Evolutionary conservation across 768 basidiomycete genomes (phyloP).

Genomic region (Leucosporidium creatinivorum): DNA sequence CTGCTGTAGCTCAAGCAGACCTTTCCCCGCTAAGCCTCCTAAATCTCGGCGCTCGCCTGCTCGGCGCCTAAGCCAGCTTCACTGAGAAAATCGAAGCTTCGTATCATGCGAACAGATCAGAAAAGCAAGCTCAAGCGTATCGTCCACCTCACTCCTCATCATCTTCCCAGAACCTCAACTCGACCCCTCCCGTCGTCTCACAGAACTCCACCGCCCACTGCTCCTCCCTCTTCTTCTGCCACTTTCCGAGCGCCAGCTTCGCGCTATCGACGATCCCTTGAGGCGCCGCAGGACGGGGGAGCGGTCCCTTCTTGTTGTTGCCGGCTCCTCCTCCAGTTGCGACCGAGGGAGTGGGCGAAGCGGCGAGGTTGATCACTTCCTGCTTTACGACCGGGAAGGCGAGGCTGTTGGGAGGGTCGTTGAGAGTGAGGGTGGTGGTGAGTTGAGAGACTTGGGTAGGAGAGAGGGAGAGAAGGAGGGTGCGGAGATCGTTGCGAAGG

Average conservation of each 20-base stretch:
- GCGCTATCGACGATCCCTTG: slow-evolving; percentile 3
- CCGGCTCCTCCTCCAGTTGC: background rate
- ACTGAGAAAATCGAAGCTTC: too few species aligned
- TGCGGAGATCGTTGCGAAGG: background rate
- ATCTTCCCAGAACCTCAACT: background rate
- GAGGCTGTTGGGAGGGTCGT: background rate
- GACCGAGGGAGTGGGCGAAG: background rate
- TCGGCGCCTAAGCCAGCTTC: too few species aligned
- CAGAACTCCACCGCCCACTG: slow-evolving; percentile 3
- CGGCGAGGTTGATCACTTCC: background rate
- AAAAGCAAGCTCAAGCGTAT: background rate
- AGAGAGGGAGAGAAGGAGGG: slow-evolving; percentile 4
- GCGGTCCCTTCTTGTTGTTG: background rate
- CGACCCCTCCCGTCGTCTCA: background rate
- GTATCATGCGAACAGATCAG: too few species aligned
- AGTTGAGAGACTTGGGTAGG: slow-evolving; percentile 18
- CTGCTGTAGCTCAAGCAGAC: too few species aligned
- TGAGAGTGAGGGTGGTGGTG: slow-evolving; percentile 6
- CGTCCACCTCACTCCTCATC: background rate
- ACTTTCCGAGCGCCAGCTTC: background rate
- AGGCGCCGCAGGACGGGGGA: background rate
- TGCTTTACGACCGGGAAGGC: background rate
- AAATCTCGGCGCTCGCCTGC: too few species aligned
- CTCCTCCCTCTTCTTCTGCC: slow-evolving; percentile 5
- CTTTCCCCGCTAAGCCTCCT: too few species aligned